Conservation (phyloP, 768 basidiomycete species). For the Russula sp. region DNA sequence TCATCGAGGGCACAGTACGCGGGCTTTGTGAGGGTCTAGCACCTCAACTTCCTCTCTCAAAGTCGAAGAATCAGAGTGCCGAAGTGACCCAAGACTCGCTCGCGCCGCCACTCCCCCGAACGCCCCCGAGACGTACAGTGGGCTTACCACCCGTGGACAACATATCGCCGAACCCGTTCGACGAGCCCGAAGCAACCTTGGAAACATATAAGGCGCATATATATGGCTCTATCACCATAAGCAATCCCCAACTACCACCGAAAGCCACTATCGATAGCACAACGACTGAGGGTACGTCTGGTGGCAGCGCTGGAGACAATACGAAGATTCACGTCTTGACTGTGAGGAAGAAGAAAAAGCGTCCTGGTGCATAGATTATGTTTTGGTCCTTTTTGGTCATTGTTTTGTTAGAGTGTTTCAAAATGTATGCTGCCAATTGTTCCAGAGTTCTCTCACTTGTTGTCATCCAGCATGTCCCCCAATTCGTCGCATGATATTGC, state of each 20-base stretch:
- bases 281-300: conserved; percentile 26
- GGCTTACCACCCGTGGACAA: conserved; percentile 41
- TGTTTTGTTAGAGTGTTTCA: not conserved
- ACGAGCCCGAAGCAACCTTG: conserved; percentile 58
- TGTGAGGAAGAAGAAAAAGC: conserved; percentile 52
- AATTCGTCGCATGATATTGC: not conserved
- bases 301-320: conserved; percentile 26
- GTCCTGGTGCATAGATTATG: conserved; percentile 24
- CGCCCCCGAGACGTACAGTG: conserved; percentile 44
- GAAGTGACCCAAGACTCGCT: conserved; percentile 1
- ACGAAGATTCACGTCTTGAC: conserved; percentile 55
- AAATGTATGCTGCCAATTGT: conserved; percentile 2
- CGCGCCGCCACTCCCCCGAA: conserved; percentile 47
- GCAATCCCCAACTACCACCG: conserved; percentile 43
- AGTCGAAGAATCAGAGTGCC: conserved; percentile 14
- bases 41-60: conserved; percentile 17
- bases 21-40: conserved; percentile 68
- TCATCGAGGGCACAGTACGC: conserved; percentile 63
- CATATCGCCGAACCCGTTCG: conserved; percentile 63
- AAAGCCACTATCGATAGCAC: conserved; percentile 26
- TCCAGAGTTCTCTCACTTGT: not conserved
- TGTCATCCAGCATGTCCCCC: conserved; percentile 7
- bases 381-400: not conserved
- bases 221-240: conserved; percentile 54
- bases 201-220: conserved; percentile 60